phyloP scores from a whole-genome alignment of 345 rosid genomes.

The Linum trigynum region DNA sequence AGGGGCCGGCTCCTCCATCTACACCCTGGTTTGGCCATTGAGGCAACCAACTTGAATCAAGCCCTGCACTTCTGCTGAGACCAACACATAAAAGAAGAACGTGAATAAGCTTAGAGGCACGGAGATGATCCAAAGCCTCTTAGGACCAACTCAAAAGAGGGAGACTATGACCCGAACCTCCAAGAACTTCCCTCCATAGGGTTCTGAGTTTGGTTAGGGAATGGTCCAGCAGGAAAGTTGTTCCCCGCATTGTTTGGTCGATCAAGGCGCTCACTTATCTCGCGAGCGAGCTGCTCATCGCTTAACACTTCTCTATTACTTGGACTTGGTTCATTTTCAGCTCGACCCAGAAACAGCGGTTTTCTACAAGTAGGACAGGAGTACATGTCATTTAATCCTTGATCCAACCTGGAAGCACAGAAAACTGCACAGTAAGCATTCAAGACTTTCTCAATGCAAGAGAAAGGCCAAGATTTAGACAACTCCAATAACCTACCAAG shows the following conservation, averaged over 20 bases:
- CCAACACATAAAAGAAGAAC: not conserved
- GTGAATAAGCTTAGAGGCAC: not conserved
- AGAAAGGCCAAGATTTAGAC: conserved; percentile 2
- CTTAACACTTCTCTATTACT: conserved; percentile 39
- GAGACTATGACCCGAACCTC: conserved; percentile 43
- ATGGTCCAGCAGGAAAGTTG: conserved; percentile 49
- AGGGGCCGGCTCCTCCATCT: conserved; percentile 80
- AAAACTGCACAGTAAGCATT: not conserved
- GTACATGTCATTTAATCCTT: conserved; percentile 82
- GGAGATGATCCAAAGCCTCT: not conserved
- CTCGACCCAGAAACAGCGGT: conserved; percentile 73
- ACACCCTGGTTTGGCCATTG: conserved; percentile 65
- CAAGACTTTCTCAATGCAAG: not conserved
- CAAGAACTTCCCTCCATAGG: conserved; percentile 60
- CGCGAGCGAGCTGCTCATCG: conserved; percentile 79
- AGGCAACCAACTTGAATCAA: conserved; percentile 71
- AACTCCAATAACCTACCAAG: conserved; percentile 48
- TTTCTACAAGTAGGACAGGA: conserved; percentile 98
- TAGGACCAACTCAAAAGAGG: not conserved
- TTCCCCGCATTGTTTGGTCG: conserved; percentile 43
- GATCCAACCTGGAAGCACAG: conserved; percentile 76
- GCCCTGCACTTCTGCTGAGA: conserved; percentile 55
- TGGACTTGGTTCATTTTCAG: conserved; percentile 47
- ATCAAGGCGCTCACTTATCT: conserved; percentile 44
- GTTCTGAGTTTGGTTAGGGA: conserved; percentile 55